Percentiles rank a stretch among this genome's conserved stretches.
These are phyloP conservation scores for Effrenium voratum DNA, from an alignment of 73 alveolate genomes.

Conservation along the genomic window DNA sequence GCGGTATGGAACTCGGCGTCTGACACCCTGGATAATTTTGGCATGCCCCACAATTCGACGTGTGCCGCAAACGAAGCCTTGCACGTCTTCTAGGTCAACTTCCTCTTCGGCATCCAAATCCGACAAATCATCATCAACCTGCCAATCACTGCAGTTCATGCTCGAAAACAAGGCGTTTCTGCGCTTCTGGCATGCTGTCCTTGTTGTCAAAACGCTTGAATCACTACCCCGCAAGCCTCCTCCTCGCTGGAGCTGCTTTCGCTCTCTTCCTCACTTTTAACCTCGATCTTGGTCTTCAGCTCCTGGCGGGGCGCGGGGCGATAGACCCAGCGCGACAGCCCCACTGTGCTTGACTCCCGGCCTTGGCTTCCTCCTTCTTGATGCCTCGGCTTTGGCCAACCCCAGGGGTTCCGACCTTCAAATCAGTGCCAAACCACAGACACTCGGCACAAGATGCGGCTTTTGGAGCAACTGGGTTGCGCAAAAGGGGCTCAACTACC, in stretches of 20 bases:
- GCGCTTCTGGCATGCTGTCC: background rate
- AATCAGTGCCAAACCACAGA: background rate
- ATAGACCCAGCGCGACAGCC: background rate
- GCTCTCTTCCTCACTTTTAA: background rate
- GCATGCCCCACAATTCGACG: too few species aligned
- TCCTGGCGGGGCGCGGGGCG: background rate
- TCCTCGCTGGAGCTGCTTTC: constrained; percentile 28
- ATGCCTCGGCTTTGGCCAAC: background rate
- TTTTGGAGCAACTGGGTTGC: too few species aligned
- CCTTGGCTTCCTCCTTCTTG: background rate
- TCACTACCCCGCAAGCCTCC: background rate
- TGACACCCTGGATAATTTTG: too few species aligned
- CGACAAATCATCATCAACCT: constrained; percentile 9
- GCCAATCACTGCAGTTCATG: background rate
- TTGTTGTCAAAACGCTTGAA: background rate
- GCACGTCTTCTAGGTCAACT: constrained; percentile 33
- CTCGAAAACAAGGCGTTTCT: too few species aligned
- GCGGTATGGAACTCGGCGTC: too few species aligned
- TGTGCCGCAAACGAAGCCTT: background rate
- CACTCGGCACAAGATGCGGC: background rate
- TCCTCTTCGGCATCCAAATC: constrained; percentile 80
- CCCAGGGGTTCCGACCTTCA: background rate
- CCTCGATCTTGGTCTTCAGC: background rate
- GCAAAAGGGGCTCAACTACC: too few species aligned
- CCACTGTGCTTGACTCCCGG: background rate